These are phyloP conservation scores for Prunus fruticosa DNA, from an alignment of 306 rosid genomes.

Conservation along the genomic window DNA sequence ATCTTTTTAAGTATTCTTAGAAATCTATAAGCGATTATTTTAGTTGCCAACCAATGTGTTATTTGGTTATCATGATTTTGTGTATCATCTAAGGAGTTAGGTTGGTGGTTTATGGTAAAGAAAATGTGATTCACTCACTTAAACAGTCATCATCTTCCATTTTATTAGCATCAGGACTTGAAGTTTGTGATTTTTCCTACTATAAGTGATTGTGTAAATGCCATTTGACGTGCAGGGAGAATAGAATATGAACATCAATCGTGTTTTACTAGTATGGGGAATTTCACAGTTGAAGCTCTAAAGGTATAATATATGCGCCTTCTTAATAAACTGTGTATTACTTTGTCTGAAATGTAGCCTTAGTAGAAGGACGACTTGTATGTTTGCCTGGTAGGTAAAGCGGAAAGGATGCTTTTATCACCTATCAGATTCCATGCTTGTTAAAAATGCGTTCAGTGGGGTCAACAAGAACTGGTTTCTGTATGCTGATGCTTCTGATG, in stretches of 20 bases:
- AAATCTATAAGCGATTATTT: not conserved
- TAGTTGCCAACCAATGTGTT: no score
- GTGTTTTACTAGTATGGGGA: constrained; percentile 32
- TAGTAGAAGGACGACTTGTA: not conserved
- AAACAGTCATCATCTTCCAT: not conserved
- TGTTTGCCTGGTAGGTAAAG: constrained; percentile 34
- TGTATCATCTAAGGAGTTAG: not conserved
- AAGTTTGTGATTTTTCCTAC: not conserved
- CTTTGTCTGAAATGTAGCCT: not conserved
- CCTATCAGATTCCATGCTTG: constrained; percentile 37
- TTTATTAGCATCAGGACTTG: not conserved
- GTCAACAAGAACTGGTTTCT: constrained; percentile 31
- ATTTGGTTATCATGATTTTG: not conserved
- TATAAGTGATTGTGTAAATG: not conserved
- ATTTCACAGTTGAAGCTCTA: constrained; percentile 29
- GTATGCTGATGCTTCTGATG: constrained; percentile 29
- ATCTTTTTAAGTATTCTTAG: not conserved
- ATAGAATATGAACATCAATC: constrained; percentile 40
- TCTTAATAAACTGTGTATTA: not conserved
- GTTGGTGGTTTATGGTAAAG: not conserved
- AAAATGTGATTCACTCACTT: not conserved
- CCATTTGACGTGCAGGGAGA: constrained; percentile 21
- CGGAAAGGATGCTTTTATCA: constrained; percentile 35
- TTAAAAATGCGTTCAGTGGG: constrained; percentile 30
- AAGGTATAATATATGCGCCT: constrained; percentile 26